Conservation (phyloP, 2,329 filamentous ascomycete genomes). For the Aspergillus carbonarius region DNA sequence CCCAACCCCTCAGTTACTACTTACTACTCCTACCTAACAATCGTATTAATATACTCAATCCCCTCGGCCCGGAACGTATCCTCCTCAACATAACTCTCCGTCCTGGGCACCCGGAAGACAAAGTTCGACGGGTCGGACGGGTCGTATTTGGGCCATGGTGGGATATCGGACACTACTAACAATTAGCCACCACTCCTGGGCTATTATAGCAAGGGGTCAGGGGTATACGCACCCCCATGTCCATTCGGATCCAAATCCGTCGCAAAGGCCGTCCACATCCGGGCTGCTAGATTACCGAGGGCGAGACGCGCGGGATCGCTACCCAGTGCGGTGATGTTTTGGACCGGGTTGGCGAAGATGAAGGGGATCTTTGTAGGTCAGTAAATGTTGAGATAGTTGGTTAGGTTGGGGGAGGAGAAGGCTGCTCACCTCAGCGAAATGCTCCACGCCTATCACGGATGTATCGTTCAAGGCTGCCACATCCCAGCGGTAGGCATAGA, state of each 20-base stretch:
- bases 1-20: background rate
- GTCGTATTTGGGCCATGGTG: slow-evolving; percentile 26
- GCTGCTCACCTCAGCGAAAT: slow-evolving; percentile 30
- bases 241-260: slow-evolving; percentile 29
- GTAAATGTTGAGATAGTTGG: background rate
- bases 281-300: slow-evolving; percentile 29
- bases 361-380: slow-evolving; percentile 28
- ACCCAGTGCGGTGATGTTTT: slow-evolving; percentile 28
- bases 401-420: background rate
- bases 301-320: slow-evolving; percentile 25
- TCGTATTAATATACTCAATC: slow-evolving; percentile 29
- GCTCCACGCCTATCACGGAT: slow-evolving; percentile 28
- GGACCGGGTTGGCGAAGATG: slow-evolving; percentile 32
- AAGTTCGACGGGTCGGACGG: slow-evolving; percentile 20
- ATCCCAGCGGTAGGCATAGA: slow-evolving; percentile 33
- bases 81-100: slow-evolving; percentile 27
- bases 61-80: slow-evolving; percentile 29
- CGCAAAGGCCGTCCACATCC: slow-evolving; percentile 35
- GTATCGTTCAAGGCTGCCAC: slow-evolving; percentile 28
- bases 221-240: slow-evolving; percentile 25
- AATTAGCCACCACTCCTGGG: background rate
- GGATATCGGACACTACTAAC: slow-evolving; percentile 20
- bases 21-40: slow-evolving; percentile 19
- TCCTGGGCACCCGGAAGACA: slow-evolving; percentile 28
- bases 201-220: background rate